These are phyloP conservation scores for Cryptococcus sp. DNA, from an alignment of 1,284 basidiomycete species.

Conservation along the genomic window DNA sequence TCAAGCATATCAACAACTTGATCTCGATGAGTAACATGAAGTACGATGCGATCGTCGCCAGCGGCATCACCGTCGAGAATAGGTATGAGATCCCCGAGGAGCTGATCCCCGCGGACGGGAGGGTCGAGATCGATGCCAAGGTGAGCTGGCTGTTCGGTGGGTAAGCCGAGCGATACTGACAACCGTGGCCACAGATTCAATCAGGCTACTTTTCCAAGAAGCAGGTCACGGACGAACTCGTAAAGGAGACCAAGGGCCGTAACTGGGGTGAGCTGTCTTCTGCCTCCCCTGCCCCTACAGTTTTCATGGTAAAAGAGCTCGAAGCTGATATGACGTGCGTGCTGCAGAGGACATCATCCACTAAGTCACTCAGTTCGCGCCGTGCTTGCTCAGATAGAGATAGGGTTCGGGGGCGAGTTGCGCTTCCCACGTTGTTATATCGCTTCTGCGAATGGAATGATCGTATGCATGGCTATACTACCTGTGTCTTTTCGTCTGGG, in stretches of 20 bases:
- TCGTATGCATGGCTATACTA: too few species aligned
- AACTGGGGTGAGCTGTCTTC: constrained; percentile 62
- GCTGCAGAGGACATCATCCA: constrained; percentile 8
- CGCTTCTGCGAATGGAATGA: too few species aligned
- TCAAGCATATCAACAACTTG: constrained; percentile 83
- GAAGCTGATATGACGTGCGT: not conserved
- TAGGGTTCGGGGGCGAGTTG: too few species aligned
- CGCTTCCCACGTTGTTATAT: too few species aligned
- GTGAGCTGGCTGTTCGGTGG: constrained; percentile 12
- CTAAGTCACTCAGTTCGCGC: not conserved
- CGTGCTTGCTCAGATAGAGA: not conserved
- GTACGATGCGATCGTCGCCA: constrained; percentile 85
- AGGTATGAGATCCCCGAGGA: constrained; percentile 84
- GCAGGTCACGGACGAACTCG: constrained; percentile 64
- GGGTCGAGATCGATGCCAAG: constrained; percentile 93
- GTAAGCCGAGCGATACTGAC: not conserved
- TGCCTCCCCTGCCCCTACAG: too few species aligned
- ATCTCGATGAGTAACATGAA: constrained; percentile 83
- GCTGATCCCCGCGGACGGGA: constrained; percentile 82
- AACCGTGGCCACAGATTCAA: constrained; percentile 59
- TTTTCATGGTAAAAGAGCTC: not conserved
- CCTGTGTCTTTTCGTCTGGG: too few species aligned
- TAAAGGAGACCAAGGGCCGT: constrained; percentile 80
- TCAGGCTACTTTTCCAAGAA: constrained; percentile 86
- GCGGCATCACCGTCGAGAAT: constrained; percentile 76